A percentile compares a stretch with the other conserved stretches of the same genome.
phyloP scores from a whole-genome alignment of 495 filamentous ascomycete genomes.

The Aspergillus kassunensis region DNA sequence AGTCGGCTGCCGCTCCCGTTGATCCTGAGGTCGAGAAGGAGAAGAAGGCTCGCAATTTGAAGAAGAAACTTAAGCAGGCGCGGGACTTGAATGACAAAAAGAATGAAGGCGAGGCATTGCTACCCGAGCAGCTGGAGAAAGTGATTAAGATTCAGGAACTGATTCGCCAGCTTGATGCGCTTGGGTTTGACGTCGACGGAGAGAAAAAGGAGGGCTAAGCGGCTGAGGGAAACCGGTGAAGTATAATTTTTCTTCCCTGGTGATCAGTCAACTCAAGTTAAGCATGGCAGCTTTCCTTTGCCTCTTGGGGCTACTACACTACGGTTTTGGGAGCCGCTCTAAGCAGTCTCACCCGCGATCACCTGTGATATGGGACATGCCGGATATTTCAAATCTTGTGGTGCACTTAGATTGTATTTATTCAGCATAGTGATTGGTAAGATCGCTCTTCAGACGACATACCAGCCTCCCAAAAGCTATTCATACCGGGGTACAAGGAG shows the following conservation, averaged over 20 bases:
- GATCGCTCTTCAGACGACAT: too few relatives aligned
- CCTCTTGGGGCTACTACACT: background rate
- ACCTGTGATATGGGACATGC: background rate
- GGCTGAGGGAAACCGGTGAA: constrained; percentile 7
- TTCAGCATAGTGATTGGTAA: too few relatives aligned
- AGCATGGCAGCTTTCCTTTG: background rate
- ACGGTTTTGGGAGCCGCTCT: background rate
- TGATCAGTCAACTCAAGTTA: background rate
- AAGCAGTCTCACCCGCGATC: background rate
- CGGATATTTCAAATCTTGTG: background rate
- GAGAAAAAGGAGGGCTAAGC: constrained; percentile 38
- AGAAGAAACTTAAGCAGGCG: constrained; percentile 93
- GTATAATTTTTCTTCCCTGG: constrained; percentile 1
- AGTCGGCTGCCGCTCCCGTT: constrained; percentile 27
- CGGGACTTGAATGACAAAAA: constrained; percentile 89
- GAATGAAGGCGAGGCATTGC: constrained; percentile 71
- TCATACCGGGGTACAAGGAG: too few relatives aligned
- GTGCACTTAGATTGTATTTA: background rate
- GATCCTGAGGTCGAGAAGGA: constrained; percentile 77
- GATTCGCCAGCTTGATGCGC: constrained; percentile 76
- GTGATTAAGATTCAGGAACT: constrained; percentile 95
- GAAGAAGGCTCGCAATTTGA: constrained; percentile 88
- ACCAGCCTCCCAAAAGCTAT: background rate
- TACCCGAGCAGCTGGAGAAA: constrained; percentile 96
- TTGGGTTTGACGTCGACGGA: constrained; percentile 76